phyloP scores from a whole-genome alignment of 192 early-diverging fungal genomes.

The Ambispora gerdemannii region DNA sequence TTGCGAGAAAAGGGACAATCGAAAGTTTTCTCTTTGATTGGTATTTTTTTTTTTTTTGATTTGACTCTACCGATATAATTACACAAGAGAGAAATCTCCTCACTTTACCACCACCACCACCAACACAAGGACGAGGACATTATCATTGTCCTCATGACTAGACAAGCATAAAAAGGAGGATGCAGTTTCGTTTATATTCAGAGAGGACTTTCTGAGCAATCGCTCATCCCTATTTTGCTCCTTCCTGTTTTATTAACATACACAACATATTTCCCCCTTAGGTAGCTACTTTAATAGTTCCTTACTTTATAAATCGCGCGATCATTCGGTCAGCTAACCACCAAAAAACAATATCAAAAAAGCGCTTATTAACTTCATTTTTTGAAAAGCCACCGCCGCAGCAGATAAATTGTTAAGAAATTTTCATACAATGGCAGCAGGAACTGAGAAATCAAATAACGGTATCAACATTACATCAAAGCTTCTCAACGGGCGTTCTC shows the following conservation, averaged over 20 bases:
- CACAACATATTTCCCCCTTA: background rate
- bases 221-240: background rate
- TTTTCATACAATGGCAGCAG: background rate
- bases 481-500: background rate
- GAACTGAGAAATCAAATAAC: too few species aligned
- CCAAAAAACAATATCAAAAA: background rate
- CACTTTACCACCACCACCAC: too few species aligned
- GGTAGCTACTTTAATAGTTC: background rate
- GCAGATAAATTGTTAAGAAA: background rate
- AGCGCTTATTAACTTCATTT: background rate
- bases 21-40: too few species aligned
- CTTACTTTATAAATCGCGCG: background rate
- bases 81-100: too few species aligned
- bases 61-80: too few species aligned
- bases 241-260: background rate
- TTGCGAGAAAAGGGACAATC: too few species aligned
- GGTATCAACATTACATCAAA: too few species aligned
- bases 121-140: too few species aligned
- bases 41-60: too few species aligned
- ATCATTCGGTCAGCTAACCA: background rate
- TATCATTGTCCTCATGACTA: slow-evolving; percentile 22
- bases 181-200: slow-evolving; percentile 20
- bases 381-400: background rate
- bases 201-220: background rate
- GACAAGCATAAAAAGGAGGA: slow-evolving; percentile 20